Conservation (phyloP, 2,329 filamentous ascomycete genomes). For the Fusarium solani-melongenae region DNA sequence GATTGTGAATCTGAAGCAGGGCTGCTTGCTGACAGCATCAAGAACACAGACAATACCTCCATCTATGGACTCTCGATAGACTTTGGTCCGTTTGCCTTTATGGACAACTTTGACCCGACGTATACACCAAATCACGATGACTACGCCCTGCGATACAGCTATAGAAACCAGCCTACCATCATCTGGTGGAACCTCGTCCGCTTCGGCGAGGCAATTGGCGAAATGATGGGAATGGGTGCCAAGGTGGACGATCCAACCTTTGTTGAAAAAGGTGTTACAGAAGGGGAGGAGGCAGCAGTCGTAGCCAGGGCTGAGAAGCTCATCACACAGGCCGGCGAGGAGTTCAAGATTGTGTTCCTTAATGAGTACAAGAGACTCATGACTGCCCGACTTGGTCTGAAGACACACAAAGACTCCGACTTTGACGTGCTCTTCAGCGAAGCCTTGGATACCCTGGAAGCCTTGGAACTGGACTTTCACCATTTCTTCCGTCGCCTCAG, state of each 20-base stretch:
- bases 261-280: conserved; percentile 73
- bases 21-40: conserved; percentile 39
- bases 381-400: conserved; percentile 81
- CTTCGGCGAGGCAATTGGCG: conserved; percentile 87
- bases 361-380: conserved; percentile 91
- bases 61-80: conserved; percentile 90
- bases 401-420: conserved; percentile 74
- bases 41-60: conserved; percentile 97
- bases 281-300: conserved; percentile 73
- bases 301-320: conserved; percentile 84
- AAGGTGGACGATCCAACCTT: conserved; percentile 79
- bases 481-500: conserved; percentile 90
- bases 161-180: conserved; percentile 92
- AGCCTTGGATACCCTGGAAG: conserved; percentile 83
- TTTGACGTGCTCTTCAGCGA: conserved; percentile 87
- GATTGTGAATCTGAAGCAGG: background rate
- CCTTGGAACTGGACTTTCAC: conserved; percentile 89
- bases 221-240: conserved; percentile 83
- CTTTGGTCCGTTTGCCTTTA: conserved; percentile 96
- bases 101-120: conserved; percentile 93
- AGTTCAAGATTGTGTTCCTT: conserved; percentile 89
- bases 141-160: conserved; percentile 85
- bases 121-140: conserved; percentile 99
- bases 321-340: conserved; percentile 83
- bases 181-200: conserved; percentile 99